These are phyloP conservation scores for Alternaria consortialis DNA, from an alignment of 2,329 filamentous ascomycete species.

Conservation along the genomic window DNA sequence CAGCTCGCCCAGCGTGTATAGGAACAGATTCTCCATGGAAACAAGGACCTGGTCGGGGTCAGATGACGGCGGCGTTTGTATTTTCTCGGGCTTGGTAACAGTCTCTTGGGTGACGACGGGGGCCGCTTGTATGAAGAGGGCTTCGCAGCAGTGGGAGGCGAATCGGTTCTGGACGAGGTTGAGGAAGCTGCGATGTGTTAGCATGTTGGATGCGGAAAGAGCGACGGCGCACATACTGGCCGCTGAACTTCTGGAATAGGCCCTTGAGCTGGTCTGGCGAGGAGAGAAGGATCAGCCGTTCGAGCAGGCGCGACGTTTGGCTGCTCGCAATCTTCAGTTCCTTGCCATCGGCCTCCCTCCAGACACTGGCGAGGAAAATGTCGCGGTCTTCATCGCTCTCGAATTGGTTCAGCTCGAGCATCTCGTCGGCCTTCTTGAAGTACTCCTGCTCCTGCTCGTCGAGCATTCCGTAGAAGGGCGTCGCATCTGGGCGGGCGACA, in stretches of 20 bases:
- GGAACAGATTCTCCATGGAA: constrained; percentile 85
- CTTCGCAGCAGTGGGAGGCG: constrained; percentile 96
- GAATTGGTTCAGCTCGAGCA: constrained; percentile 91
- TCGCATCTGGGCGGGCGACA: constrained; percentile 60
- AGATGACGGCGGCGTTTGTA: constrained; percentile 55
- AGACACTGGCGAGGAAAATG: constrained; percentile 77
- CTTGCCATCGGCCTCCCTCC: constrained; percentile 85
- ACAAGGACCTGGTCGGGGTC: constrained; percentile 62
- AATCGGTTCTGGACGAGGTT: constrained; percentile 94
- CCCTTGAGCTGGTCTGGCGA: constrained; percentile 82
- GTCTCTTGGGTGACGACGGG: constrained; percentile 80
- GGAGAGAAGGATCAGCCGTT: constrained; percentile 85
- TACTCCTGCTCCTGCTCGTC: constrained; percentile 95
- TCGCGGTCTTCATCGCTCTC: constrained; percentile 69
- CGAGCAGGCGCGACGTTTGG: constrained; percentile 92
- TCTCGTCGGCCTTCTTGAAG: constrained; percentile 87
- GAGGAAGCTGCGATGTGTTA: constrained; percentile 67
- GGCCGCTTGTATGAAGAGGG: constrained; percentile 84
- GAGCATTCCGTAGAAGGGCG: constrained; percentile 90
- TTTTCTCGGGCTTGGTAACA: constrained; percentile 57
- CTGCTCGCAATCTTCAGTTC: constrained; percentile 96
- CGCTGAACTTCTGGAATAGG: constrained; percentile 83
- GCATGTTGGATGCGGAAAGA: constrained; percentile 2
- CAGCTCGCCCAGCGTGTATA: constrained; percentile 86
- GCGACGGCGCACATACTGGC: constrained; percentile 64